A percentile compares a stretch with the other conserved stretches of the same genome.
phyloP scores from a whole-genome alignment of 148 eudicot genomes.

The Amaranthus cruentus region DNA sequence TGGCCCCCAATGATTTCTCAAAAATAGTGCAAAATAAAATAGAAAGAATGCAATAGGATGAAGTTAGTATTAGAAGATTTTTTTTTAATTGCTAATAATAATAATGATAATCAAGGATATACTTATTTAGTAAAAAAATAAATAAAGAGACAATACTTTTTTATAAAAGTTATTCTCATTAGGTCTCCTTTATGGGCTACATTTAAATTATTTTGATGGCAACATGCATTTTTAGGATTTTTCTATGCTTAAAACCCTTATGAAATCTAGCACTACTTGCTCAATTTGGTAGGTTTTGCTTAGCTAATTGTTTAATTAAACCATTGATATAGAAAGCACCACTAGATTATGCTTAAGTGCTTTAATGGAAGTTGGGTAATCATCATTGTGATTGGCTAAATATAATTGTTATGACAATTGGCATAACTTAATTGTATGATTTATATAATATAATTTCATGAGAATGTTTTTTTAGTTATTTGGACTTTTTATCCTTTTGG shows the following conservation, averaged over 20 bases:
- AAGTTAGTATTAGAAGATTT: background rate
- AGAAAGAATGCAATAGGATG: too few species aligned
- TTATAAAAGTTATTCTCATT: constrained; percentile 37
- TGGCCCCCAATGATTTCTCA: too few species aligned
- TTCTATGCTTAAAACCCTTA: background rate
- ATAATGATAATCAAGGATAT: too few species aligned
- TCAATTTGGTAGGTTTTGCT: constrained; percentile 22
- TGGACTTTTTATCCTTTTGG: constrained; percentile 1
- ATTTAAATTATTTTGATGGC: constrained; percentile 43
- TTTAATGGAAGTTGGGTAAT: constrained; percentile 15
- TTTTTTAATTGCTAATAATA: background rate
- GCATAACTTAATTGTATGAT: background rate
- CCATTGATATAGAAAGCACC: constrained; percentile 3
- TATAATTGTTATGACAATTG: constrained; percentile 14
- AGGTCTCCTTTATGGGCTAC: constrained; percentile 81
- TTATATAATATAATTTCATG: background rate
- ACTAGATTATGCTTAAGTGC: constrained; percentile 20
- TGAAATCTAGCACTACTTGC: constrained; percentile 13
- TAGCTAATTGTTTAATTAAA: background rate
- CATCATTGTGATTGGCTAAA: constrained; percentile 13
- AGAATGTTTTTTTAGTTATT: constrained; percentile 6
- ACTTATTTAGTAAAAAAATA: too few species aligned
- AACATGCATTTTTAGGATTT: constrained; percentile 21
- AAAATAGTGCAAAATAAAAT: too few species aligned
- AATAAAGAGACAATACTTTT: constrained; percentile 13